A percentile compares a stretch with the other conserved stretches of the same genome.
Conservation (phyloP, 768 basidiomycete genomes). For the Kwoniella botswanensis region DNA sequence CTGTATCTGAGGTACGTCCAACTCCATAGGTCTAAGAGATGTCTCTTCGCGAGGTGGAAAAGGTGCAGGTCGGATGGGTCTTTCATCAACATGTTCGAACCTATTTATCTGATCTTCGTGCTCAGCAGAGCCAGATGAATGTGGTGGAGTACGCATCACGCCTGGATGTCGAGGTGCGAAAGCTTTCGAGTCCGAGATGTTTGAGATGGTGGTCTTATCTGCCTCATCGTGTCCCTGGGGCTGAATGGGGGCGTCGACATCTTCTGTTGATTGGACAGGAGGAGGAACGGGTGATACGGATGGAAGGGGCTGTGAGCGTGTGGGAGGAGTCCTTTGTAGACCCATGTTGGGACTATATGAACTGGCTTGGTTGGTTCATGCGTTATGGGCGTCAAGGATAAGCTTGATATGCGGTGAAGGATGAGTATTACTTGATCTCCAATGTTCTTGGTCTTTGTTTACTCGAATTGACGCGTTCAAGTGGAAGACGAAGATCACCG, state of each 20-base stretch:
- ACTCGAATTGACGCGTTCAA: no score
- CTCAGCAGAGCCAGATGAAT: constrained; percentile 1
- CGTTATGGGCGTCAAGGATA: no score
- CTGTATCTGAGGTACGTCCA: neutral
- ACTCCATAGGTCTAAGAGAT: neutral
- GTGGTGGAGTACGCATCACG: constrained; percentile 38
- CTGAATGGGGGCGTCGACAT: neutral
- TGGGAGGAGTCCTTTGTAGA: constrained; percentile 44
- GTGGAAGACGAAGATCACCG: no score
- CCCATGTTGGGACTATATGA: constrained; percentile 26
- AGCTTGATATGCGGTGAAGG: no score
- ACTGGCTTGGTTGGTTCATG: neutral
- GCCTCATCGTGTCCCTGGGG: neutral
- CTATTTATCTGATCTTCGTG: neutral
- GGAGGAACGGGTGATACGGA: constrained; percentile 3
- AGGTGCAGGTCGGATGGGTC: constrained; percentile 26
- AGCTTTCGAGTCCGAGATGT: constrained; percentile 22
- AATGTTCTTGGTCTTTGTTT: no score
- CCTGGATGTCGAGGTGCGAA: constrained; percentile 35
- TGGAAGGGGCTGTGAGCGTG: constrained; percentile 13
- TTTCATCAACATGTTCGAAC: constrained; percentile 18
- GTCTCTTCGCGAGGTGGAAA: neutral
- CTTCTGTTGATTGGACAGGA: neutral
- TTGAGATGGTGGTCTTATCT: constrained; percentile 8
- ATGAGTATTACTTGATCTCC: no score